phyloP scores from a whole-genome alignment of 2,329 filamentous ascomycete genomes.

The Parafenestella ontariensis region DNA sequence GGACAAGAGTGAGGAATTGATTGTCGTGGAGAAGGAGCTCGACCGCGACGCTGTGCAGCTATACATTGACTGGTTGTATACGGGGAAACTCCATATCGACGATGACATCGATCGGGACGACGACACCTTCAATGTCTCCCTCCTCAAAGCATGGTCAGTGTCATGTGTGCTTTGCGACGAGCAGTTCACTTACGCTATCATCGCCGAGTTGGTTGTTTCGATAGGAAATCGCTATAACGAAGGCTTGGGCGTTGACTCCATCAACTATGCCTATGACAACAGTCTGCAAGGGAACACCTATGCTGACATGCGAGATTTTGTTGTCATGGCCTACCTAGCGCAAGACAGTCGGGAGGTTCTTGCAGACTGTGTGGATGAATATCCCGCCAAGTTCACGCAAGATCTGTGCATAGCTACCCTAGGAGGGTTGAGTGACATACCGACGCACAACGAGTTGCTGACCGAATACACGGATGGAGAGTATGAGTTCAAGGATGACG shows the following conservation, averaged over 20 bases:
- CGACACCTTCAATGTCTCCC: neutral
- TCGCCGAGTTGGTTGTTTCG: neutral
- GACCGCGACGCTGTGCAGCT: conserved; percentile 3
- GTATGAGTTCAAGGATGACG: neutral
- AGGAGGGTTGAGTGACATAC: neutral
- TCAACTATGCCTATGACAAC: neutral
- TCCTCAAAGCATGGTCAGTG: neutral
- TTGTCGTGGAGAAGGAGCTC: neutral
- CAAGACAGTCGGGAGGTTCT: too few species aligned
- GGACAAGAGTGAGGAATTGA: neutral
- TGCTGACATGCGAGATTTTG: too few species aligned
- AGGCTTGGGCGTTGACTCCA: neutral
- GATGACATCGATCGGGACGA: neutral
- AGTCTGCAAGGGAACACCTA: too few species aligned
- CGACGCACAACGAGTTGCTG: neutral
- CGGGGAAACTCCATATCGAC: neutral
- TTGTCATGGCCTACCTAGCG: too few species aligned
- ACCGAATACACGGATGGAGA: neutral
- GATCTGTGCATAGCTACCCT: neutral
- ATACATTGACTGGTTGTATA: conserved; percentile 19
- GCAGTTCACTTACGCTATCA: neutral
- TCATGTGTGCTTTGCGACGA: neutral
- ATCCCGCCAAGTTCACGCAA: too few species aligned
- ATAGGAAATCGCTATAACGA: neutral
- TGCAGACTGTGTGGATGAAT: too few species aligned